phyloP scores from a whole-genome alignment of 345 rosid genomes.

The Acer yangbiense region DNA sequence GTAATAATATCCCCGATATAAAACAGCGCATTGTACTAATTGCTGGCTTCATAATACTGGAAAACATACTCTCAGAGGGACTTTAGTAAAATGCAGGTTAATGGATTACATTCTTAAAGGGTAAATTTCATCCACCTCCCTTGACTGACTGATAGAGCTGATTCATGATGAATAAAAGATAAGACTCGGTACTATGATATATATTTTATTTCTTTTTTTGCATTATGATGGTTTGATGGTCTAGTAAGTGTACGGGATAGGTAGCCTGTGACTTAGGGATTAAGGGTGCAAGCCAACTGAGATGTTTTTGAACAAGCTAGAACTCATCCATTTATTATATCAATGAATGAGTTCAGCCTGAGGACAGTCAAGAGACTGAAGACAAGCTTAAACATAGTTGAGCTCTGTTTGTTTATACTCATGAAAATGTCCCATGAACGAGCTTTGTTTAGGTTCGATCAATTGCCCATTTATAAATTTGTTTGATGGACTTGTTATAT shows the following conservation, averaged over 20 bases:
- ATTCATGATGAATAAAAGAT: background rate
- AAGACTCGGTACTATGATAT: background rate
- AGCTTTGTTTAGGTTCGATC: background rate
- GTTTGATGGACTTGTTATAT: background rate
- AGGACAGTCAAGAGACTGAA: background rate
- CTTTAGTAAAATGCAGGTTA: background rate
- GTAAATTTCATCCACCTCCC: background rate
- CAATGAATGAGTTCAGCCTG: background rate
- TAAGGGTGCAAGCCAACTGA: background rate
- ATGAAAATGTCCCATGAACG: background rate
- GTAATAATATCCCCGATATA: background rate
- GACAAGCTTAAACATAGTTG: background rate
- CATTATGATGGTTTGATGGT: background rate
- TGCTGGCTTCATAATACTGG: background rate
- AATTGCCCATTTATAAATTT: too few species aligned
- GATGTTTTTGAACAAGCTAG: background rate
- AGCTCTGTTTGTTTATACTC: background rate
- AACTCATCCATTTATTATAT: background rate
- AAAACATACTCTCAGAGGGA: background rate
- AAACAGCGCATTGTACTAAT: background rate
- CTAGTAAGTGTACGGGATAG: background rate
- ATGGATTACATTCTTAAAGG: too few species aligned
- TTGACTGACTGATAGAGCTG: background rate
- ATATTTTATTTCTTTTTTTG: background rate
- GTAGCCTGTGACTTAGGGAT: background rate